A percentile compares a stretch with the other conserved stretches of the same genome.
These are phyloP conservation scores for Sarocladiaceae sp. DNA, from an alignment of 2,329 filamentous ascomycete species.

Conservation along the genomic window DNA sequence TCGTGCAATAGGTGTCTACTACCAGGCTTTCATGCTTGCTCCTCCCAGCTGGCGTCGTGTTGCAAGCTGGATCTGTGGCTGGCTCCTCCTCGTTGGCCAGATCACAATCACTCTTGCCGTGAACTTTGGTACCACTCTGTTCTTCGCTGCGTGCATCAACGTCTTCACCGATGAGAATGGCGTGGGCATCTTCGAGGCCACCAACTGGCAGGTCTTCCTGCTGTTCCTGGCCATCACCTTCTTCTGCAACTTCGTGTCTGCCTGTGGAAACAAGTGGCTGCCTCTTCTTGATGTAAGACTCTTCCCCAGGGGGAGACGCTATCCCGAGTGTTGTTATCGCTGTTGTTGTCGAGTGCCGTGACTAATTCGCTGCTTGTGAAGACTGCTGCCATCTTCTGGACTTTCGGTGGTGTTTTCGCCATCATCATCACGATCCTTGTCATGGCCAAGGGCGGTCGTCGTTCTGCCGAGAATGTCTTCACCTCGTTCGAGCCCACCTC, in stretches of 20 bases:
- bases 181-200: slow-evolving; percentile 37
- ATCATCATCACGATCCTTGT: slow-evolving; percentile 57
- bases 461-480: slow-evolving; percentile 56
- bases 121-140: slow-evolving; percentile 70
- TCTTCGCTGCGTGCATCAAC: slow-evolving; percentile 49
- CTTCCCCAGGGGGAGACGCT: too few relatives aligned
- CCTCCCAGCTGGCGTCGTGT: slow-evolving; percentile 53
- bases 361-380: slow-evolving; percentile 21
- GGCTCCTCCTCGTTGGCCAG: slow-evolving; percentile 73
- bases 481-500: slow-evolving; percentile 62
- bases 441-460: slow-evolving; percentile 63
- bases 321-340: not conserved
- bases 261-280: slow-evolving; percentile 60
- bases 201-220: slow-evolving; percentile 61
- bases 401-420: slow-evolving; percentile 62
- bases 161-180: slow-evolving; percentile 43
- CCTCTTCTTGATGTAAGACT: slow-evolving; percentile 61
- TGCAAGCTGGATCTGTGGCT: slow-evolving; percentile 66
- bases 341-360: not conserved
- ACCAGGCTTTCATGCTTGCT: slow-evolving; percentile 71
- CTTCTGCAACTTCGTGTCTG: slow-evolving; percentile 57
- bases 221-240: slow-evolving; percentile 66
- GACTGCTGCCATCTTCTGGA: slow-evolving; percentile 70
- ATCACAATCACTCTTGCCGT: slow-evolving; percentile 79
- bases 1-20: slow-evolving; percentile 50